A percentile compares a stretch with the other conserved stretches of the same genome.
Evolutionary conservation across 2,329 filamentous ascomycete genomes (phyloP).

Genomic region (Nothophoma quercina): DNA sequence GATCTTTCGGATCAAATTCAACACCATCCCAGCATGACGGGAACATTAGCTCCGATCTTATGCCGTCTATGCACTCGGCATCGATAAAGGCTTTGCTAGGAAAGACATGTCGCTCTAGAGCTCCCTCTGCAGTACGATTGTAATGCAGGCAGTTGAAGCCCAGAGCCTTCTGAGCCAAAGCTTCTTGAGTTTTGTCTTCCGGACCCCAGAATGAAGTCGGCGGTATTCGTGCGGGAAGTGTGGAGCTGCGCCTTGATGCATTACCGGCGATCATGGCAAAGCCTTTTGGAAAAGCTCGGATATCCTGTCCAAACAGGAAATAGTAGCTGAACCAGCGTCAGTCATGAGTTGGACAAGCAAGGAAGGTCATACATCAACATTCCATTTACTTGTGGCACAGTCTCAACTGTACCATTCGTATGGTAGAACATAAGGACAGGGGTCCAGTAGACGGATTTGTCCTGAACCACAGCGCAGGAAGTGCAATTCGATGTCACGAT

Average conservation of each 20-base stretch:
- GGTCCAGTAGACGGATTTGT: no score
- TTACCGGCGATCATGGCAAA: background rate
- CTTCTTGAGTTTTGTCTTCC: conserved; percentile 17
- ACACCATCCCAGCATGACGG: background rate
- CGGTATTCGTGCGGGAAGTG: background rate
- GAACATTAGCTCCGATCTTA: background rate
- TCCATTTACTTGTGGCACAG: background rate
- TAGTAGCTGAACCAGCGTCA: background rate
- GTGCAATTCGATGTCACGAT: no score
- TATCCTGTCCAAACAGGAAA: background rate
- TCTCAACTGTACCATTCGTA: background rate
- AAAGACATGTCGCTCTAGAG: background rate
- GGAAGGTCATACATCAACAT: background rate
- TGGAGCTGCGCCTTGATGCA: background rate
- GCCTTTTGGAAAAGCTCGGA: background rate
- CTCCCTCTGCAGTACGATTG: conserved; percentile 29
- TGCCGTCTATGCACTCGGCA: background rate
- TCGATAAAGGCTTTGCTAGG: background rate
- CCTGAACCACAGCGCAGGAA: no score
- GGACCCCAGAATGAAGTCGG: conserved; percentile 12
- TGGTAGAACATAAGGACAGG: conserved; percentile 52
- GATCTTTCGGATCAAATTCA: background rate
- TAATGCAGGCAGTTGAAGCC: conserved; percentile 26
- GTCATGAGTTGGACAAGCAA: background rate
- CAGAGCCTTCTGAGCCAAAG: conserved; percentile 23